A percentile compares a stretch with the other conserved stretches of the same genome.
phyloP scores from a whole-genome alignment of 108 stramenopile genomes.

The Skeletonema menzelii region DNA sequence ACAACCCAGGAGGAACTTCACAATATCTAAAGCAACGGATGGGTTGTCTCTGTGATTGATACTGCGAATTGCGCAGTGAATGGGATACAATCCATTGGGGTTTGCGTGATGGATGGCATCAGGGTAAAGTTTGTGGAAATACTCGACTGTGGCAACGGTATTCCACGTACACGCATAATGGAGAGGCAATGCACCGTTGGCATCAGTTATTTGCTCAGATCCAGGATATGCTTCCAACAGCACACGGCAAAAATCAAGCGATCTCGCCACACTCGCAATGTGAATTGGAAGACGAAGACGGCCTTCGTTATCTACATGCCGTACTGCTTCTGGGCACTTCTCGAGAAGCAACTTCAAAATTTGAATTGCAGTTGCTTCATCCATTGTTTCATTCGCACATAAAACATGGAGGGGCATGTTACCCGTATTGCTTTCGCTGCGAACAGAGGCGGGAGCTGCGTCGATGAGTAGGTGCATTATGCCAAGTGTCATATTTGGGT shows the following conservation, averaged over 20 bases:
- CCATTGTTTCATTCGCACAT: not conserved
- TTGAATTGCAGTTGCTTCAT: not conserved
- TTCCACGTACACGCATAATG: not conserved
- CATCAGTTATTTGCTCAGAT: not conserved
- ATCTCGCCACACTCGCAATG: not conserved
- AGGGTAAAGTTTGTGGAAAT: not conserved
- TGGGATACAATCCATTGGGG: not conserved
- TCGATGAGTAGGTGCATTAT: not conserved
- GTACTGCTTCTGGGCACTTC: not conserved
- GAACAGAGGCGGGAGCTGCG: no score
- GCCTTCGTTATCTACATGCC: not conserved
- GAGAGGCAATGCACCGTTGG: not conserved
- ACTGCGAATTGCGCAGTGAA: not conserved
- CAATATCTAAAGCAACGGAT: no score
- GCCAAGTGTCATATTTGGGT: not conserved
- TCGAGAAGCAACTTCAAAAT: conserved; percentile 3
- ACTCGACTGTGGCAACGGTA: not conserved
- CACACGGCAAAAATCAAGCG: not conserved
- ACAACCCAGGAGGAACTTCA: no score
- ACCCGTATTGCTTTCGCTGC: not conserved
- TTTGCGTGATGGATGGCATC: not conserved
- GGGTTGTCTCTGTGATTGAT: not conserved
- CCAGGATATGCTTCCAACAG: conserved; percentile 1
- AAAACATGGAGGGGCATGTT: not conserved
- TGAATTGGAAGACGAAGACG: not conserved